phyloP scores from a whole-genome alignment of 306 rosid species.

The Gleditsia sinensis region DNA sequence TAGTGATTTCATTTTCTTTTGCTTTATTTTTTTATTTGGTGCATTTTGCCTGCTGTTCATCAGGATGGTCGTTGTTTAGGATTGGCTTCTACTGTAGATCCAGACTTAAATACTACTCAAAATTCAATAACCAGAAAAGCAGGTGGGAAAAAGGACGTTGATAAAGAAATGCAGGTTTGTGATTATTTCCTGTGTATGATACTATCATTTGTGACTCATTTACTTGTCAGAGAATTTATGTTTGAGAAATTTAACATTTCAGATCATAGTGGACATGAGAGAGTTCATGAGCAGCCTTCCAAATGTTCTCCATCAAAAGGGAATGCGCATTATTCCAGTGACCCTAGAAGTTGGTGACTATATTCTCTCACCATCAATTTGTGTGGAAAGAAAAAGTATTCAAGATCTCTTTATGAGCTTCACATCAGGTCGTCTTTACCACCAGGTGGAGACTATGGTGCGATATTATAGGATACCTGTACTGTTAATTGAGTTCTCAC shows the following conservation, averaged over 20 bases:
- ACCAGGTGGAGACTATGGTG: conserved; percentile 94
- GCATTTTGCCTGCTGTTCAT: conserved; percentile 36
- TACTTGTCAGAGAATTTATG: conserved; percentile 22
- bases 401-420: conserved; percentile 98
- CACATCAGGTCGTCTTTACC: conserved; percentile 95
- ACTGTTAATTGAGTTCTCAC: conserved; percentile 92
- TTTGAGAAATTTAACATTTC: conserved; percentile 42
- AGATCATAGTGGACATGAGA: conserved; percentile 97
- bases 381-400: conserved; percentile 98
- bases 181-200: conserved; percentile 26
- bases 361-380: conserved; percentile 88
- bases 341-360: conserved; percentile 98
- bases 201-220: conserved; percentile 24
- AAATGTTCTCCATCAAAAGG: conserved; percentile 94
- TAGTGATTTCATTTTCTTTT: background rate
- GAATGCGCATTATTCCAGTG: conserved; percentile 88
- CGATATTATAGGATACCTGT: conserved; percentile 95
- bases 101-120: conserved; percentile 51
- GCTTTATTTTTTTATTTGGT: conserved; percentile 19
- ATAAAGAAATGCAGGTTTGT: conserved; percentile 83
- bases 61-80: conserved; percentile 78
- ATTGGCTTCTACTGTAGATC: conserved; percentile 58
- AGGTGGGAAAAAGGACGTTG: conserved; percentile 84
- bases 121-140: conserved; percentile 86
- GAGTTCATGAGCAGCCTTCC: conserved; percentile 99